Base-by-base conservation (phyloP, 2,329 filamentous ascomycete species). In the Cladophialophora psammophila region DNA sequence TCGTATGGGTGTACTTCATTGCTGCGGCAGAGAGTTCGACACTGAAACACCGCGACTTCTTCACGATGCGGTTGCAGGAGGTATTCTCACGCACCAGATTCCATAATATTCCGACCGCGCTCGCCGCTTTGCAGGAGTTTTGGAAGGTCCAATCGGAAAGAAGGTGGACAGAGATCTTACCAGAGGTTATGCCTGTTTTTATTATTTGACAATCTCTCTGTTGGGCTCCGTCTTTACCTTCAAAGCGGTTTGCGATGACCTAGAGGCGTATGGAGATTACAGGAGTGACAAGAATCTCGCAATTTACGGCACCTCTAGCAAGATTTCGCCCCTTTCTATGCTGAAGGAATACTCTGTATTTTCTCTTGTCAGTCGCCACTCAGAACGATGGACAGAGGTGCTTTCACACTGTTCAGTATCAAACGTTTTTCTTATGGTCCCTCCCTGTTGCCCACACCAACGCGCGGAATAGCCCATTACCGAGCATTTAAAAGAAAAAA, bases 1-100 rank as follows among this genome's bases (percentile, higher is more conserved):
- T 82, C 0, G 79, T 81, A 0, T 82, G 80, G 80, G 72, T 77
- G 0, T 81, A 76, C 60, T 81, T 81, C 35, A 74, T 81, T 0
- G 79, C 78, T 0, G 79, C 78, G 0, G 79, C 79, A 0, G 79
- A 81, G 63, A 81, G 79, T 45, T 73, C 72, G 0, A 70, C 77
- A 0, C 75, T 76, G 0, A 74, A 74, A 20, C 78, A 81, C 57
- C 72, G 78, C 1, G 60, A 70, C 0, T 82, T 80, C 34, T 82
- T 81, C 54, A 71, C 72, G 0, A 60, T 69, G 0, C 69, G 78
- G 0, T 63, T 81, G 6, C 65, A 64, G 1, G 66, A 72, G 0
- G 63, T 81, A 2, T 76, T 79, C 52, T 63, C 64, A 4, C 73
- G 74, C 13, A 81, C 78, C 0, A 70, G 73, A 5, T 81, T 81